Evolutionary conservation across 805 yeast genomes (phyloP).

Genomic region (Kodamaea jinghongensis): DNA sequence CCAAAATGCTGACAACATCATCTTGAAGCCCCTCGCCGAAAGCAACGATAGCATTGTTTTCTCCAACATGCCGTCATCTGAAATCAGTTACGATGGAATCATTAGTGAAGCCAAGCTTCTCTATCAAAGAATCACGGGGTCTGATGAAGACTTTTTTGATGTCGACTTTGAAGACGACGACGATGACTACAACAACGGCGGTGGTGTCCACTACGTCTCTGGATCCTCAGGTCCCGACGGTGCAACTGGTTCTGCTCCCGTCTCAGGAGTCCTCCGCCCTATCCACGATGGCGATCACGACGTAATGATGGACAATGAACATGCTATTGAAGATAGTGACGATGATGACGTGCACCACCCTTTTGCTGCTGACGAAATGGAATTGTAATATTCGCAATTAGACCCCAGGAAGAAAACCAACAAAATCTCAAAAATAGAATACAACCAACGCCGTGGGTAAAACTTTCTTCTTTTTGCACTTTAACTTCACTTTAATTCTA

Average conservation of each 20-base stretch:
- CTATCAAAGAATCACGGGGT: constrained; percentile 79
- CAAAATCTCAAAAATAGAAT: constrained; percentile 2
- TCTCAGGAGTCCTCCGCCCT: constrained; percentile 4
- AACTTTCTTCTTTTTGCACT: no score
- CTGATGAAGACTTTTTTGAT: constrained; percentile 94
- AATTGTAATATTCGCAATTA: constrained; percentile 20
- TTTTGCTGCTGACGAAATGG: constrained; percentile 45
- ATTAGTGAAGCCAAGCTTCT: constrained; percentile 75
- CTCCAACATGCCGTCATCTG: constrained; percentile 72
- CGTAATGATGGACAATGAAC: constrained; percentile 16
- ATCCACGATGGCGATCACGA: constrained; percentile 1
- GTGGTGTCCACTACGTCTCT: constrained; percentile 4
- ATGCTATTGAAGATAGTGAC: constrained; percentile 23
- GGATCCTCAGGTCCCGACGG: constrained; percentile 15
- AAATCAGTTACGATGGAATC: constrained; percentile 88
- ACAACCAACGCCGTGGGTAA: no score
- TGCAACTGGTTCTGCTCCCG: constrained; percentile 2
- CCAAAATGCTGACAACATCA: constrained; percentile 10
- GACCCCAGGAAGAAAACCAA: background rate
- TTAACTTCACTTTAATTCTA: no score
- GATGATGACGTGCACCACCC: constrained; percentile 36
- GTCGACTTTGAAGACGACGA: constrained; percentile 96
- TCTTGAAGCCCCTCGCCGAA: constrained; percentile 17
- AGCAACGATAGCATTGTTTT: constrained; percentile 27
- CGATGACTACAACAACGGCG: constrained; percentile 35